Conservation (phyloP, 257 asterid species). For the Solanum pennellii region DNA sequence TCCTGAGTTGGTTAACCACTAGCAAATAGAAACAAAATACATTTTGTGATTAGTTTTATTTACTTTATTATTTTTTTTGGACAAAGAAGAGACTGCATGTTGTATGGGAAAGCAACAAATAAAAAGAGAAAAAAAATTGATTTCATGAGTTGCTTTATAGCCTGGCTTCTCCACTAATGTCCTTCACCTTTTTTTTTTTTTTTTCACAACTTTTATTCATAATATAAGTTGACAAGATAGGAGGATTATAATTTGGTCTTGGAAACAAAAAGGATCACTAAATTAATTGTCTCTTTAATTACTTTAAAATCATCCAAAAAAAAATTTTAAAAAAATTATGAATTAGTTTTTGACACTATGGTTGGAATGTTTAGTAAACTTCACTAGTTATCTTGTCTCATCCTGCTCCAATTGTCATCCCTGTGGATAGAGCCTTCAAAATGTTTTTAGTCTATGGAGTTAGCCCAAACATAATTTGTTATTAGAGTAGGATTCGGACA, state of each 20-base stretch:
- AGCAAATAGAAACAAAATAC: not conserved
- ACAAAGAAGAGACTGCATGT: not conserved
- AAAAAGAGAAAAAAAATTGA: not conserved
- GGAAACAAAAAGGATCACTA: not conserved
- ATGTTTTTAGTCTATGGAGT: fast-evolving
- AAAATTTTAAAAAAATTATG: not conserved
- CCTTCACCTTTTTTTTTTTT: not conserved
- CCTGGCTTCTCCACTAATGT: slow-evolving; percentile 11
- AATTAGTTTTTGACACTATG: not conserved
- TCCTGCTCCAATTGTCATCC: not conserved
- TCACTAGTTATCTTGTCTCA: not conserved
- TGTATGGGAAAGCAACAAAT: not conserved
- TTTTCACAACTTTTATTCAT: not conserved
- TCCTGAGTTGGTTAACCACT: slow-evolving; percentile 6
- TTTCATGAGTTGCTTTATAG: not conserved
- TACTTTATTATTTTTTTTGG: not conserved
- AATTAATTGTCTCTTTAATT: not conserved
- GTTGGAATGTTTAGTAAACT: not conserved
- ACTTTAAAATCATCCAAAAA: not conserved
- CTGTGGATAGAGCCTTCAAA: not conserved
- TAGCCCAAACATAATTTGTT: fast-evolving
- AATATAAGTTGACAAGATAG: not conserved
- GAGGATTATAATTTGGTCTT: not conserved
- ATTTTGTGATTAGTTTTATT: not conserved
- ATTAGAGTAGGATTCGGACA: too few species aligned